phyloP scores from a whole-genome alignment of 257 asterid species.

The Petrea volubilis region DNA sequence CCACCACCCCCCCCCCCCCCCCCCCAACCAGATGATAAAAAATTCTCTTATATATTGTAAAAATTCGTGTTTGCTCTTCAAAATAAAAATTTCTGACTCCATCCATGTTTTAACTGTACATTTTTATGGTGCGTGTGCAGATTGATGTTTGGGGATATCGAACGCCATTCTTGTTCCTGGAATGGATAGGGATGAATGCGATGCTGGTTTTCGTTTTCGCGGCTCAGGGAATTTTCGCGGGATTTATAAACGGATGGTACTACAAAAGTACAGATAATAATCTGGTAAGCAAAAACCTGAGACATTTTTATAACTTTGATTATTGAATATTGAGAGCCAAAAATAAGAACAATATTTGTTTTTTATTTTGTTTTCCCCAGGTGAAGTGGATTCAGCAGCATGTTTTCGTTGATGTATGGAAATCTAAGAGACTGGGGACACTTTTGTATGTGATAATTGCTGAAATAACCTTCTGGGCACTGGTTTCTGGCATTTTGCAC shows the following conservation, averaged over 20 bases:
- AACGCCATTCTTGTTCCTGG: constrained; percentile 72
- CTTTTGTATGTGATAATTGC: constrained; percentile 77
- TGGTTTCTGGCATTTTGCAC: constrained; percentile 75
- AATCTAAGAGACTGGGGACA: constrained; percentile 71
- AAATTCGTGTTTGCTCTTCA: too few relatives aligned
- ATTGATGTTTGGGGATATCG: constrained; percentile 66
- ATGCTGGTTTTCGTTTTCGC: constrained; percentile 90
- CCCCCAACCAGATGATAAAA: too few relatives aligned
- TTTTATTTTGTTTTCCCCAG: constrained; percentile 29
- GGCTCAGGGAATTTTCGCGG: constrained; percentile 83
- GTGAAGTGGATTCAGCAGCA: constrained; percentile 81
- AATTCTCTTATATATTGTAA: too few relatives aligned
- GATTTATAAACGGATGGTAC: constrained; percentile 81
- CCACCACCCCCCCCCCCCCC: too few relatives aligned
- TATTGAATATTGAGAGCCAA: background rate
- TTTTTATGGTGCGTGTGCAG: constrained; percentile 6
- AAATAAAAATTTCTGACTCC: background rate
- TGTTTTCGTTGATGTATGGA: constrained; percentile 74
- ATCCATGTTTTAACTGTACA: background rate
- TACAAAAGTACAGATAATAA: constrained; percentile 51
- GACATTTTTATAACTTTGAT: background rate
- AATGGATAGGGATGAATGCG: constrained; percentile 97
- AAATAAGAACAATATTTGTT: too few relatives aligned
- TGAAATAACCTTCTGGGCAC: constrained; percentile 83
- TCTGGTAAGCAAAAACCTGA: constrained; percentile 40